phyloP scores from a whole-genome alignment of 805 yeast genomes.

The Jamesozyma rosinii region DNA sequence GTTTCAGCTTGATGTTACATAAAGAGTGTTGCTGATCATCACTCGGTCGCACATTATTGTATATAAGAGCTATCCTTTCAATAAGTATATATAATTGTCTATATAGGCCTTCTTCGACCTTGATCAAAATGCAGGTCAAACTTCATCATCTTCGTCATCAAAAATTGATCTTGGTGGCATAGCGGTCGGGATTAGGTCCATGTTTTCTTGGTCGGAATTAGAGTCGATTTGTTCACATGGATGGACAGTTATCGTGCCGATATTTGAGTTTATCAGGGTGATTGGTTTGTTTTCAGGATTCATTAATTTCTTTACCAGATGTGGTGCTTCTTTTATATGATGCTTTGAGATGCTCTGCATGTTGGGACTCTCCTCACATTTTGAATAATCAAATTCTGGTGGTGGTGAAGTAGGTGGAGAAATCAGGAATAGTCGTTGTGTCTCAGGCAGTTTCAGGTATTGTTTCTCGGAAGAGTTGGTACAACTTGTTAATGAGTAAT shows the following conservation, averaged over 20 bases:
- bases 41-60: too few relatives aligned
- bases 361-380: slow-evolving; percentile 32
- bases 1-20: too few relatives aligned
- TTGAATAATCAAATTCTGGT: slow-evolving; percentile 33
- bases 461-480: slow-evolving; percentile 5
- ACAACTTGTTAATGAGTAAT: slow-evolving; percentile 14
- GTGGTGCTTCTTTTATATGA: not conserved
- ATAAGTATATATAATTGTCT: too few relatives aligned
- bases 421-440: slow-evolving; percentile 30
- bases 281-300: not conserved
- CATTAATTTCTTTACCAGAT: not conserved
- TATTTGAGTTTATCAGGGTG: slow-evolving; percentile 12
- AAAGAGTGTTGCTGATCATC: too few relatives aligned
- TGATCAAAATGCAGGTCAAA: too few relatives aligned
- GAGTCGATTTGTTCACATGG: slow-evolving; percentile 7
- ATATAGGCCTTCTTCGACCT: too few relatives aligned
- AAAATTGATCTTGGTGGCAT: slow-evolving; percentile 34
- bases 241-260: slow-evolving; percentile 18
- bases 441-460: slow-evolving; percentile 29
- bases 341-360: not conserved
- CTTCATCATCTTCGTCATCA: slow-evolving; percentile 23
- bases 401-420: slow-evolving; percentile 39
- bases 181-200: slow-evolving; percentile 24
- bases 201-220: not conserved
- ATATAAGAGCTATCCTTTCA: too few relatives aligned